Percentiles rank a stretch among this genome's conserved stretches.
These are phyloP conservation scores for Aspergillus carbonarius DNA, from an alignment of 2,329 filamentous ascomycete genomes.

Conservation along the genomic window DNA sequence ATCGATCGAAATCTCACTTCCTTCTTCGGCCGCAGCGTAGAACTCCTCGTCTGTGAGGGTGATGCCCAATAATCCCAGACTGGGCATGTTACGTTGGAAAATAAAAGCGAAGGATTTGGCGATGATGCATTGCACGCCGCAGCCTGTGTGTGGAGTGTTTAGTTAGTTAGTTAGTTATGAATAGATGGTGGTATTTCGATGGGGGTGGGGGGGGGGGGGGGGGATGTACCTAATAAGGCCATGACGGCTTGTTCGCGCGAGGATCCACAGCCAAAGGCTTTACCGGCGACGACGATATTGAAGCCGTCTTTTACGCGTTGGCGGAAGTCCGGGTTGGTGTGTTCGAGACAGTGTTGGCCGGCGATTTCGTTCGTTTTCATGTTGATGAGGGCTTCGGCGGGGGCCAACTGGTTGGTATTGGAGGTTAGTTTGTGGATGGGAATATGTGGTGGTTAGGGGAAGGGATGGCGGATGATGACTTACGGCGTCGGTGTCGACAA, in stretches of 20 bases:
- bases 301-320: constrained; percentile 35
- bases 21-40: constrained; percentile 36
- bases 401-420: constrained; percentile 37
- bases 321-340: constrained; percentile 45
- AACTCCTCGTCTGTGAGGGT: constrained; percentile 41
- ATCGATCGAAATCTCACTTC: constrained; percentile 40
- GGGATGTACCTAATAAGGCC: constrained; percentile 35
- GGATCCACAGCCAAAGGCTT: constrained; percentile 49
- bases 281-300: constrained; percentile 47
- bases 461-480: constrained; percentile 1
- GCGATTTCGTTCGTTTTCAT: constrained; percentile 33
- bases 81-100: constrained; percentile 48
- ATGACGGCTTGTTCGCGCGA: constrained; percentile 47
- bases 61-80: constrained; percentile 47
- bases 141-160: constrained; percentile 9
- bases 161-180: too few species aligned
- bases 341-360: constrained; percentile 43
- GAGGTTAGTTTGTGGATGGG: too few species aligned
- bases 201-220: neutral
- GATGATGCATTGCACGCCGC: constrained; percentile 44
- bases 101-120: constrained; percentile 50
- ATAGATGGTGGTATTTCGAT: neutral
- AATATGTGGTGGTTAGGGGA: too few species aligned
- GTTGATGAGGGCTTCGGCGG: constrained; percentile 38
- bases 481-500: constrained; percentile 45